Percentiles rank a stretch among this genome's conserved stretches.
These are phyloP conservation scores for Fraxinus quadrangulata DNA, from an alignment of 257 asterid species.

Conservation along the genomic window DNA sequence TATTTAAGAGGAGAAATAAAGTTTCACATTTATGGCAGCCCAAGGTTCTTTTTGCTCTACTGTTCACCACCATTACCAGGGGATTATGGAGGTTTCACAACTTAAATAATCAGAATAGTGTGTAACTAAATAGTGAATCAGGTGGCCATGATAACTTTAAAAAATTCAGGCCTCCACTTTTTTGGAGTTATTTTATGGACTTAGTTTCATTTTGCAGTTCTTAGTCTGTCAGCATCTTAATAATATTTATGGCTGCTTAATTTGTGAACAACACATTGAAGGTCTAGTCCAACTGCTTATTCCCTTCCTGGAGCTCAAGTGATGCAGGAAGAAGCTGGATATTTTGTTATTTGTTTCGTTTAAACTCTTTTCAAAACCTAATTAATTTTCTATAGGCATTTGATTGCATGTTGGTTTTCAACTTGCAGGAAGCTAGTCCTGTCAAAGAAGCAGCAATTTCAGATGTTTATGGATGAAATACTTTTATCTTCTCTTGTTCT, in stretches of 20 bases:
- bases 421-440: constrained; percentile 65
- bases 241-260: constrained; percentile 1
- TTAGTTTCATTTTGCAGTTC: background rate
- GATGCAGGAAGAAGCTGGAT: constrained; percentile 10
- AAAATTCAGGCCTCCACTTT: background rate
- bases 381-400: background rate
- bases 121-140: background rate
- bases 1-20: background rate
- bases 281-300: constrained; percentile 10
- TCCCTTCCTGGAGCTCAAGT: constrained; percentile 20
- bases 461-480: constrained; percentile 67
- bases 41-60: constrained; percentile 15
- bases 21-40: constrained; percentile 9
- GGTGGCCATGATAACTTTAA: constrained; percentile 15
- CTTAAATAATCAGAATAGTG: background rate
- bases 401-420: constrained; percentile 9
- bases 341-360: constrained; percentile 17
- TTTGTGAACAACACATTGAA: background rate
- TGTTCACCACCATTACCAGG: background rate
- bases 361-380: background rate
- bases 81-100: background rate
- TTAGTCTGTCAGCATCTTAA: constrained; percentile 13
- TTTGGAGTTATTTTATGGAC: constrained; percentile 10
- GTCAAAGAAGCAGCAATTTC: constrained; percentile 48
- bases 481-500: constrained; percentile 65